Percentiles rank a stretch among this genome's conserved stretches.
These are phyloP conservation scores for Punctularia strigosozonata DNA, from an alignment of 768 basidiomycete species.

Conservation along the genomic window DNA sequence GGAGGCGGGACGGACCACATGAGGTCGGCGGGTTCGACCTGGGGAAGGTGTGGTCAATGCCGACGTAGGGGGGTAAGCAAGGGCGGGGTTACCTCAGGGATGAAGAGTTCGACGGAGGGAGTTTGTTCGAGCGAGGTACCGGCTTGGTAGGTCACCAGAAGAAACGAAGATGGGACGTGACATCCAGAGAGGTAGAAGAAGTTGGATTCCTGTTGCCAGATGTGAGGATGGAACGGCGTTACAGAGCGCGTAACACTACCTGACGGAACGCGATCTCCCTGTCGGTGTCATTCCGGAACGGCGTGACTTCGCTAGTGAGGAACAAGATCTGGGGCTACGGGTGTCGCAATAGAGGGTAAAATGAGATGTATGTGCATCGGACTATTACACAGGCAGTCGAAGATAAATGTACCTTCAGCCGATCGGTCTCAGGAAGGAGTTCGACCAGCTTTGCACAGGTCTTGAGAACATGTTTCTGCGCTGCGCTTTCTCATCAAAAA, in stretches of 20 bases:
- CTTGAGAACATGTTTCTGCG: conserved; percentile 38
- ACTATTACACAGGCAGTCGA: not conserved
- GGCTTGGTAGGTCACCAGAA: conserved; percentile 48
- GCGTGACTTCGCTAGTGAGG: conserved; percentile 49
- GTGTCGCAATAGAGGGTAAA: too few species aligned
- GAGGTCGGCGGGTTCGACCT: conserved; percentile 56
- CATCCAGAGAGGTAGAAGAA: conserved; percentile 85
- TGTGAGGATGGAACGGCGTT: conserved; percentile 8
- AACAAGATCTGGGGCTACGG: conserved; percentile 63
- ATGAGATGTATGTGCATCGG: not conserved
- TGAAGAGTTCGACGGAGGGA: conserved; percentile 53
- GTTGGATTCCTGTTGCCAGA: conserved; percentile 52
- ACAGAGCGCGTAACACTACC: conserved; percentile 14
- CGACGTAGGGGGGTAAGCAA: too few species aligned
- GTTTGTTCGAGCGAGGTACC: conserved; percentile 29
- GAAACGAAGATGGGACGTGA: conserved; percentile 54
- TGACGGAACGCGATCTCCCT: conserved; percentile 62
- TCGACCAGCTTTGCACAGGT: conserved; percentile 40
- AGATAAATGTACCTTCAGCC: conserved; percentile 35
- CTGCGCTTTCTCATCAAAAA: too few species aligned
- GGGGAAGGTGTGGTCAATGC: too few species aligned
- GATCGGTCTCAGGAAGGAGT: conserved; percentile 36
- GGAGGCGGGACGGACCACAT: conserved; percentile 89
- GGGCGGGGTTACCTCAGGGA: too few species aligned
- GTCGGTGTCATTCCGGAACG: conserved; percentile 75